Percentiles rank a stretch among this genome's conserved stretches.
Evolutionary conservation across 1,284 basidiomycete genomes (phyloP).

Genomic region (Boletus albobrunnescens): DNA sequence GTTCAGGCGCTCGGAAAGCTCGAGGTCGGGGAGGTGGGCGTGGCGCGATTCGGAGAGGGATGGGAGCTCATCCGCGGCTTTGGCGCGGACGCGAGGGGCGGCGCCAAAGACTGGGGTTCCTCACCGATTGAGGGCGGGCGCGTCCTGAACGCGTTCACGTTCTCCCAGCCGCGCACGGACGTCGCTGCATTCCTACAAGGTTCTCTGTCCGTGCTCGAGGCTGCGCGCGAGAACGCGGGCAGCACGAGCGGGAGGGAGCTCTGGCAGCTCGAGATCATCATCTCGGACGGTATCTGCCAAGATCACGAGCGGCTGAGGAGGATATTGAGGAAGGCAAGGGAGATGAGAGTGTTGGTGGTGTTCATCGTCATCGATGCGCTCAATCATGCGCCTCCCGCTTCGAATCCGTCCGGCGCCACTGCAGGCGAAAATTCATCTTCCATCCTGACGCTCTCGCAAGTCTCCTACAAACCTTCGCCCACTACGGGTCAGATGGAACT

Average conservation of each 20-base stretch:
- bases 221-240: conserved; percentile 57
- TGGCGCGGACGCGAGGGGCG: conserved; percentile 53
- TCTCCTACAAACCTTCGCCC: conserved; percentile 64
- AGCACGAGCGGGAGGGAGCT: conserved; percentile 67
- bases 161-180: conserved; percentile 90
- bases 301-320: conserved; percentile 86
- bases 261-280: conserved; percentile 98
- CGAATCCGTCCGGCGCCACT: conserved; percentile 10
- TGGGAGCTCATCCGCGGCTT: conserved; percentile 90
- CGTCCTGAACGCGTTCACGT: conserved; percentile 83
- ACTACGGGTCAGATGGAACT: conserved; percentile 87
- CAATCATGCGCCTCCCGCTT: conserved; percentile 39
- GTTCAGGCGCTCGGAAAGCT: conserved; percentile 87
- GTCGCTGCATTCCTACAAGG: conserved; percentile 84
- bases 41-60: conserved; percentile 86
- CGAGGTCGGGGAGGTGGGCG: conserved; percentile 91
- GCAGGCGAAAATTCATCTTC: conserved; percentile 51
- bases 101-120: conserved; percentile 28
- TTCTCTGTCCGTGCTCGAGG: conserved; percentile 75
- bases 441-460: conserved; percentile 92
- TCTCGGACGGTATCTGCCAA: conserved; percentile 97
- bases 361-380: conserved; percentile 96
- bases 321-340: conserved; percentile 81
- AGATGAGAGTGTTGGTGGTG: conserved; percentile 92
- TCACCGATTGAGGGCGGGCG: conserved; percentile 29